Evolutionary conservation across 2,329 filamentous ascomycete genomes (phyloP).

Genomic region (Aspergillus sergii): DNA sequence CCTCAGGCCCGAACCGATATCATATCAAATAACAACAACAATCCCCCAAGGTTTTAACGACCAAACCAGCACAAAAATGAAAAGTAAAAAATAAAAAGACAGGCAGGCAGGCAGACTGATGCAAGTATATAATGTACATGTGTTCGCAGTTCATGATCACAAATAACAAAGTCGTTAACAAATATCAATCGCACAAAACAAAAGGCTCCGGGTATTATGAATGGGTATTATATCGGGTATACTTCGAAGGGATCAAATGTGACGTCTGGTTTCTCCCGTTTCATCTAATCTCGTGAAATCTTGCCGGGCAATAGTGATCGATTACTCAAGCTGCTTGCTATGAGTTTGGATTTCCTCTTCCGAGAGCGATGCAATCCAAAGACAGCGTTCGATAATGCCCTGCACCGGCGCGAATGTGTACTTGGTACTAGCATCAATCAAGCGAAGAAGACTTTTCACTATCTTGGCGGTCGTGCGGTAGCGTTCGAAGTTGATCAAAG

Average conservation of each 20-base stretch:
- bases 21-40: not conserved
- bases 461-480: constrained; percentile 67
- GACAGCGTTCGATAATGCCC: constrained; percentile 62
- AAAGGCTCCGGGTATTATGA: constrained; percentile 17
- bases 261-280: not conserved
- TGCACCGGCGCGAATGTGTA: constrained; percentile 62
- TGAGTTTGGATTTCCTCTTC: constrained; percentile 59
- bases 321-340: constrained; percentile 48
- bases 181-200: constrained; percentile 13
- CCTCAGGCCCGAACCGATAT: not conserved
- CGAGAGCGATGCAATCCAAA: constrained; percentile 64
- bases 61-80: not conserved
- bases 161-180: constrained; percentile 11
- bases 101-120: constrained; percentile 22
- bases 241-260: constrained; percentile 11
- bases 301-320: not conserved
- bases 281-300: not conserved
- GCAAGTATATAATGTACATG: constrained; percentile 25
- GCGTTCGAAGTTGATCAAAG: constrained; percentile 68
- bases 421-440: constrained; percentile 65
- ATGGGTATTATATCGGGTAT: constrained; percentile 10
- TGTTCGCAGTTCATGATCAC: constrained; percentile 10
- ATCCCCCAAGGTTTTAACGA: not conserved
- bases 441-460: constrained; percentile 63
- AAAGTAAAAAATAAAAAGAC: constrained; percentile 12